These are phyloP conservation scores for Lyophyllum atratum DNA, from an alignment of 768 basidiomycete genomes.

Conservation along the genomic window DNA sequence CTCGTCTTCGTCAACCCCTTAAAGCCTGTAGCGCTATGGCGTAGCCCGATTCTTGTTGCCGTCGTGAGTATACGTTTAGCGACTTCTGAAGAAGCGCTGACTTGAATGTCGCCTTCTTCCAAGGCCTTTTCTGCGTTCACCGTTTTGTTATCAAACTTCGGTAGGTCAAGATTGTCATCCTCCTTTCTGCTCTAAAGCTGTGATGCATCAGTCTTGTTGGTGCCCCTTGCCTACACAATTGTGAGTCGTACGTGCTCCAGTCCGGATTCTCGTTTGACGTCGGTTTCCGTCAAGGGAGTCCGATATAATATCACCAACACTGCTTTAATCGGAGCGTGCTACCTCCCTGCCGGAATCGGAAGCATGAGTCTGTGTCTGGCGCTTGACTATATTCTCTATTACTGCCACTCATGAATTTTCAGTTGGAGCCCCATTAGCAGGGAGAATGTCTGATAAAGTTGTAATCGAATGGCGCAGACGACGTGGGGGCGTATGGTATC, in stretches of 20 bases:
- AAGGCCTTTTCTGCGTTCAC: slow-evolving; percentile 33
- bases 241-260: slow-evolving; percentile 37
- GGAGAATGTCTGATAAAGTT: slow-evolving; percentile 56
- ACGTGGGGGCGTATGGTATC: slow-evolving; percentile 61
- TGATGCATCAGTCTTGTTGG: slow-evolving; percentile 42
- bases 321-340: slow-evolving; percentile 59
- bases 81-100: not conserved
- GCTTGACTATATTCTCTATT: not conserved
- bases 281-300: slow-evolving; percentile 42
- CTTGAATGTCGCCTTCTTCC: not conserved
- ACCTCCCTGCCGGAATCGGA: slow-evolving; percentile 60
- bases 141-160: slow-evolving; percentile 39
- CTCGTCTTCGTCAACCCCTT: slow-evolving; percentile 64
- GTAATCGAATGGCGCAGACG: slow-evolving; percentile 48
- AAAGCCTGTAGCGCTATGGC: slow-evolving; percentile 46
- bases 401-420: not conserved
- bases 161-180: slow-evolving; percentile 22
- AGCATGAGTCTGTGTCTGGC: slow-evolving; percentile 48
- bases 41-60: slow-evolving; percentile 59
- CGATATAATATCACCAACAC: slow-evolving; percentile 58
- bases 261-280: not conserved
- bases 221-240: slow-evolving; percentile 68
- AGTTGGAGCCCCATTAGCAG: slow-evolving; percentile 66
- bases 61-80: slow-evolving; percentile 43
- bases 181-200: slow-evolving; percentile 27